Evolutionary conservation across 2,329 filamentous ascomycete species (phyloP).

Genomic region (Diaporthe ilicicola): DNA sequence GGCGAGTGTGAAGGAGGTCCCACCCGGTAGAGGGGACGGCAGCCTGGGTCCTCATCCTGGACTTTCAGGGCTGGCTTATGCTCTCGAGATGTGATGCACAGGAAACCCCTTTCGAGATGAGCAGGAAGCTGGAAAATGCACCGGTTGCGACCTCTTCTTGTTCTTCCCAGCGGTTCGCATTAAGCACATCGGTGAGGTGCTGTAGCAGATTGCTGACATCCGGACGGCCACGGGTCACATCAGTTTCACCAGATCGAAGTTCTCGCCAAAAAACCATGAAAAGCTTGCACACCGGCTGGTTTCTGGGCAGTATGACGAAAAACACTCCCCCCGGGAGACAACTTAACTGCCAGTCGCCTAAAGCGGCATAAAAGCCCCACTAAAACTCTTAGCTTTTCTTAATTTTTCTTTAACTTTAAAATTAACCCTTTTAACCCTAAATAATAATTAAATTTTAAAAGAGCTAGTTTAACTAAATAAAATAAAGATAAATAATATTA

Average conservation of each 20-base stretch:
- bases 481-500: background rate
- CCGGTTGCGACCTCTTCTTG: background rate
- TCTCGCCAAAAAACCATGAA: background rate
- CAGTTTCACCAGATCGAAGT: background rate
- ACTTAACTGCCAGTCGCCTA: too few species aligned
- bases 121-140: background rate
- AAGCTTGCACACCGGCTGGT: background rate
- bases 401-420: too few species aligned
- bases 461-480: background rate
- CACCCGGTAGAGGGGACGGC: background rate
- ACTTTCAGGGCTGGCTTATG: too few species aligned
- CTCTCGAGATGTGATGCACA: background rate
- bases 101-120: background rate
- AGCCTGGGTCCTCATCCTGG: background rate
- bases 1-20: background rate
- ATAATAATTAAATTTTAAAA: background rate
- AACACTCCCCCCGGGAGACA: too few species aligned
- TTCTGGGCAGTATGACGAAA: too few species aligned
- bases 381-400: too few species aligned
- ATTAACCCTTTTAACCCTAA: too few species aligned
- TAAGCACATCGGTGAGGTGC: background rate
- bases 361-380: too few species aligned
- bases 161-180: background rate
- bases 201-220: background rate
- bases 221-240: background rate